These are phyloP conservation scores for Pythium rhizo-oryzae DNA, from an alignment of 352 stramenopile genomes.

Conservation along the genomic window DNA sequence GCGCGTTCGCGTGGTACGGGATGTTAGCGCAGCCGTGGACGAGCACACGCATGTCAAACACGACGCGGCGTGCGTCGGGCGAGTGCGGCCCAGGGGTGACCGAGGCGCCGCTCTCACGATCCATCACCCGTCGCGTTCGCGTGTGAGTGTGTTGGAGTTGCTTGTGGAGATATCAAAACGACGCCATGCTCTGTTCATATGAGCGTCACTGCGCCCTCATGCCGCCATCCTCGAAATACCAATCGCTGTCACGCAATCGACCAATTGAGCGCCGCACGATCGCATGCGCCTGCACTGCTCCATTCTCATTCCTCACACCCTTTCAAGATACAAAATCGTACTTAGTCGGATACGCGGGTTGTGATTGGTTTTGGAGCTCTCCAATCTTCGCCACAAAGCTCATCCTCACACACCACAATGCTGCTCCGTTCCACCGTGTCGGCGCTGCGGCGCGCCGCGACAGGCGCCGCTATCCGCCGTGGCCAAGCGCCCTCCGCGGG, in stretches of 20 bases:
- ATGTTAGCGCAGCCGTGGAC: constrained; percentile 46
- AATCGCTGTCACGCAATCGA: not conserved
- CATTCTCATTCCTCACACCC: not conserved
- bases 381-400: not conserved
- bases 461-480: not conserved
- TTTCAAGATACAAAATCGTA: not conserved
- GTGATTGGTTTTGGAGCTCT: not conserved
- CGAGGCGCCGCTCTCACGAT: not conserved
- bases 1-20: constrained; percentile 26
- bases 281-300: not conserved
- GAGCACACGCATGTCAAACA: constrained; percentile 35
- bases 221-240: not conserved
- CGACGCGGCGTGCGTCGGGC: constrained; percentile 10
- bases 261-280: not conserved
- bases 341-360: not conserved
- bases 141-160: too few relatives aligned
- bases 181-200: not conserved
- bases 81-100: not conserved
- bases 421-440: not conserved
- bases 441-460: not conserved
- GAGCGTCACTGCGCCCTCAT: not conserved
- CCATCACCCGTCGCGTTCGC: not conserved
- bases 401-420: not conserved
- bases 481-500: too few relatives aligned
- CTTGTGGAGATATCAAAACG: not conserved